phyloP scores from a whole-genome alignment of 2,329 filamentous ascomycete species.

The Chalaropsis thielavioides region DNA sequence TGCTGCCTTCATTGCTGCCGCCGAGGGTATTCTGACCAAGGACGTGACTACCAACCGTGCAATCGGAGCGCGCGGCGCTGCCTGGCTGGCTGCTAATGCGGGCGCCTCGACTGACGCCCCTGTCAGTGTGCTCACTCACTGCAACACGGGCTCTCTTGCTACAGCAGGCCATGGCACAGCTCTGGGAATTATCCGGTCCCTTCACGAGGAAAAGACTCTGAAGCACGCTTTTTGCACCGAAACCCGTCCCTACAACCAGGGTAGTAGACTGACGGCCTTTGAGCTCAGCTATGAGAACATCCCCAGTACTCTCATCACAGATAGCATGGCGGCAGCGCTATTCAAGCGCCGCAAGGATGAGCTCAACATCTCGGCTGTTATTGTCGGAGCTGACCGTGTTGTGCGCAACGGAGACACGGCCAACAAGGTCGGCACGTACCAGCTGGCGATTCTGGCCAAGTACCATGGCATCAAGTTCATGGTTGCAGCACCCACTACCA shows the following conservation, averaged over 20 bases:
- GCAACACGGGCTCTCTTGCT: conserved; percentile 92
- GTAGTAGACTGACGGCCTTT: conserved; percentile 84
- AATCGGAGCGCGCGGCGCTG: conserved; percentile 70
- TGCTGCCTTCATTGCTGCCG: conserved; percentile 58
- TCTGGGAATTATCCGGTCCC: conserved; percentile 77
- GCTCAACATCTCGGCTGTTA: conserved; percentile 65
- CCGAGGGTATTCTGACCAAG: conserved; percentile 73
- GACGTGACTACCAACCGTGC: conserved; percentile 76
- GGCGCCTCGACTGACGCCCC: conserved; percentile 31
- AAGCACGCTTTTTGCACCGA: conserved; percentile 90
- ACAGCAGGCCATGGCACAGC: conserved; percentile 97
- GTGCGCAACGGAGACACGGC: conserved; percentile 95
- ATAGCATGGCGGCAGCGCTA: conserved; percentile 89
- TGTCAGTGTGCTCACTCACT: conserved; percentile 86
- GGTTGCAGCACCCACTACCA: conserved; percentile 86
- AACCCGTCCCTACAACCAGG: conserved; percentile 95
- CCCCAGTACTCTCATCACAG: conserved; percentile 79
- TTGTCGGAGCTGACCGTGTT: conserved; percentile 90
- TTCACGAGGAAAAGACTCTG: conserved; percentile 51
- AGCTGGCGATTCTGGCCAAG: conserved; percentile 75
- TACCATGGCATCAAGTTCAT: conserved; percentile 87
- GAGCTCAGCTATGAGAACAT: conserved; percentile 92
- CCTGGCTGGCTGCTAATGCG: conserved; percentile 59
- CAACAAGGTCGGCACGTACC: conserved; percentile 96
- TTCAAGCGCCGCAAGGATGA: conserved; percentile 48